A percentile compares a stretch with the other conserved stretches of the same genome.
These are phyloP conservation scores for Malassezia sp. DNA, from an alignment of 1,284 basidiomycete genomes.

Conservation along the genomic window DNA sequence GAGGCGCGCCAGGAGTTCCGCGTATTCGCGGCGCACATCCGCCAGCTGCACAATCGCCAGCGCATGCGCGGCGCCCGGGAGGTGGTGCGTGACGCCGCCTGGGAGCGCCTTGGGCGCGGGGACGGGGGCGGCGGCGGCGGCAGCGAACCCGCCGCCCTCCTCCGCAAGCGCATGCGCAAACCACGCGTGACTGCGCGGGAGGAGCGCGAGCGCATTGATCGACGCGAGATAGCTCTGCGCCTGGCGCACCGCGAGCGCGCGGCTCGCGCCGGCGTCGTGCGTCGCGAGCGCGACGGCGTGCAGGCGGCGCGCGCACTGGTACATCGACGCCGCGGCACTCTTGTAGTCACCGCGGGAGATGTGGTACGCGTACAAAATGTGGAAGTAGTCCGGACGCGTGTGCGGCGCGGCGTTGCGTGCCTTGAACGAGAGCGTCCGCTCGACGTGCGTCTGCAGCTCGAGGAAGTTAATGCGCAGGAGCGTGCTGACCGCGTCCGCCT, in stretches of 20 bases:
- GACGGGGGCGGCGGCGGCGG: slow-evolving; percentile 4
- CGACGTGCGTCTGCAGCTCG: slow-evolving; percentile 74
- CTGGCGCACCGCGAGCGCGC: slow-evolving; percentile 58
- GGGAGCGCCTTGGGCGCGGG: slow-evolving; percentile 14
- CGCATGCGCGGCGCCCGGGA: slow-evolving; percentile 60
- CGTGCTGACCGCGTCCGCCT: slow-evolving; percentile 66
- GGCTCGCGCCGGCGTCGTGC: neutral
- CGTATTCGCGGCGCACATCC: slow-evolving; percentile 76
- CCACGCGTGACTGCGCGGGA: slow-evolving; percentile 74
- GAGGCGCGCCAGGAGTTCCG: slow-evolving; percentile 65
- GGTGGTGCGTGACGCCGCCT: slow-evolving; percentile 60
- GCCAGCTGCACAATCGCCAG: slow-evolving; percentile 58
- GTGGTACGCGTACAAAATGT: slow-evolving; percentile 78
- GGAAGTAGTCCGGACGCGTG: slow-evolving; percentile 71
- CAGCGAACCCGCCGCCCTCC: neutral
- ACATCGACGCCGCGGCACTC: slow-evolving; percentile 59
- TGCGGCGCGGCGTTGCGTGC: slow-evolving; percentile 85
- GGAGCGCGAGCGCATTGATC: slow-evolving; percentile 75
- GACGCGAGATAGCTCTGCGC: slow-evolving; percentile 69
- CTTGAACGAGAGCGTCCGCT: slow-evolving; percentile 80
- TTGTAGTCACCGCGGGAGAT: slow-evolving; percentile 43
- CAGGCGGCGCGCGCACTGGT: slow-evolving; percentile 74
- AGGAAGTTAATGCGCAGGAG: slow-evolving; percentile 76
- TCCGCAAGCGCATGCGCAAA: slow-evolving; percentile 51
- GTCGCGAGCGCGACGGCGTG: slow-evolving; percentile 45